Evolutionary conservation across 106 monocot genomes (phyloP), one percentile per base, ranked within the genome.

Genomic region (Cymbidium sinense): DNA sequence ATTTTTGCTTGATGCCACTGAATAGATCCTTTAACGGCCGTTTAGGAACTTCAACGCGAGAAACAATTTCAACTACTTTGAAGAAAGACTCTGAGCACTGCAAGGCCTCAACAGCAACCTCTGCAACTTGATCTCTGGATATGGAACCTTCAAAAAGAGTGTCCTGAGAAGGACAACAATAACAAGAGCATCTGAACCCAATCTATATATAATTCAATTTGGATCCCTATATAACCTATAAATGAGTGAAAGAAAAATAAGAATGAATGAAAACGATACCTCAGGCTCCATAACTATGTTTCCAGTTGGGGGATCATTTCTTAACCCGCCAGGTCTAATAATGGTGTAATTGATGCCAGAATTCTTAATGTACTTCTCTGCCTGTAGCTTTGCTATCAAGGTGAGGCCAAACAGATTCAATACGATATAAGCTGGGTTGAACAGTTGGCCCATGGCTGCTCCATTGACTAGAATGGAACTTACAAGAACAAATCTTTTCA

Each of bases 381-480:
- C 94, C 77, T 91, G 88, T 12, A 94, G 85, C 71, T 94, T 94
- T 74, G 94, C 94, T 39, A 94, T 83, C 58, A 94, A 65, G 50
- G 88, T 86, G 19, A 94, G 87, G 27, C 94, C 94, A 71, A 94
- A 80, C 29, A 85, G 67, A 65, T 94, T 94, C 5, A 94, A 80
- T 43, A 94, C 20, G 29, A 91, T 55, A 65, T 91, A 94, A 51
- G 91, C 91, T 75, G 94, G 94, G 82, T 94, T 94, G 34, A 91
- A 72, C 23, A 87, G 25, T 84, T 94, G 94, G 21, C 94, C 94
- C 89, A 88, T 88, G 25, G 94, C 91, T 50, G 94, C 90, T 50
- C 94, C 94, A 72, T 94, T 94, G 28, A 94, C 94, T 76, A 94
- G 78, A 76, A 94, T 91, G 64, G 91, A 94, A 71, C 94, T 94